A percentile compares a stretch with the other conserved stretches of the same genome.
Evolutionary conservation across 495 filamentous ascomycete genomes (phyloP).

Genomic region (Wilcoxina mikolae): DNA sequence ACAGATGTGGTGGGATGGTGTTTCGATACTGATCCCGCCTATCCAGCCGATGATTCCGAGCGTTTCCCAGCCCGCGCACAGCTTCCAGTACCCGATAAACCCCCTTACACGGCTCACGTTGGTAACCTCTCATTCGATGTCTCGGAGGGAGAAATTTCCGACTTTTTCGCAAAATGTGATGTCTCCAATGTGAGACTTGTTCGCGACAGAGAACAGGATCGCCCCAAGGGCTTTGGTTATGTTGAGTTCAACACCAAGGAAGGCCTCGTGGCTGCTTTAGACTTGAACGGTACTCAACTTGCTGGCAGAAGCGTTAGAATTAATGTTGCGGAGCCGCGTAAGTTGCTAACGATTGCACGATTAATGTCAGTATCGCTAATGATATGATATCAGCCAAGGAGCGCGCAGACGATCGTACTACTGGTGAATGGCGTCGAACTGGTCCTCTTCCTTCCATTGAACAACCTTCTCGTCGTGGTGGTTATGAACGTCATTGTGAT

Average conservation of each 20-base stretch:
- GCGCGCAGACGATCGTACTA: conserved; percentile 44
- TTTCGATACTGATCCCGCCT: conserved; percentile 19
- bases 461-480: conserved; percentile 25
- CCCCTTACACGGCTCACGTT: conserved; percentile 87
- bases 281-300: conserved; percentile 61
- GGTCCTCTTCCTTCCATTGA: conserved; percentile 65
- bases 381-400: conserved; percentile 52
- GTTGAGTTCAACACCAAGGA: conserved; percentile 82
- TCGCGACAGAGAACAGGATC: conserved; percentile 78
- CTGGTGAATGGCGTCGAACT: conserved; percentile 76
- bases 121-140: conserved; percentile 94
- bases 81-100: conserved; percentile 74
- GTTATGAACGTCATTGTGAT: conserved; percentile 38
- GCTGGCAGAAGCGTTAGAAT: conserved; percentile 76
- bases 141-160: conserved; percentile 59
- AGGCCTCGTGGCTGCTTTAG: conserved; percentile 80
- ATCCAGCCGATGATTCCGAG: conserved; percentile 32
- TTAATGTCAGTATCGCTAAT: conserved; percentile 25
- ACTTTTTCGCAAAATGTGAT: conserved; percentile 71
- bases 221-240: conserved; percentile 95
- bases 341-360: conserved; percentile 27
- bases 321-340: conserved; percentile 76
- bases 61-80: conserved; percentile 46
- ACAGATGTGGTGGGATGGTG: conserved; percentile 16
- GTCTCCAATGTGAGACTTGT: conserved; percentile 86